Conservation (phyloP, 129 eudicot genomes). For the Flaveria brownii region DNA sequence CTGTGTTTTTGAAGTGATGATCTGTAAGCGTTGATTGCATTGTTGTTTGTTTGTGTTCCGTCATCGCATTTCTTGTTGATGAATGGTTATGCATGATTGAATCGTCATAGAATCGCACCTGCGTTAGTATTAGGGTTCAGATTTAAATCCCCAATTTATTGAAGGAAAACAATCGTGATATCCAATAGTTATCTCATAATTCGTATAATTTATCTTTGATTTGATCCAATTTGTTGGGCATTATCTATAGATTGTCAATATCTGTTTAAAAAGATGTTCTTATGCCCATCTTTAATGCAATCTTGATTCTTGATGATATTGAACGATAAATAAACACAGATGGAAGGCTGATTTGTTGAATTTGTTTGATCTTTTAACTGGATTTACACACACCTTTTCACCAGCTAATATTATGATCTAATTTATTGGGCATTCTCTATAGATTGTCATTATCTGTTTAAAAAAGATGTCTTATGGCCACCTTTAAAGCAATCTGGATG, state of each 20-base stretch:
- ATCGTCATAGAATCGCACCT: not conserved
- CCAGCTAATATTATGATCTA: not conserved
- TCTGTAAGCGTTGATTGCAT: not conserved
- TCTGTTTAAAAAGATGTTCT: not conserved
- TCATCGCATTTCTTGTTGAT: not conserved
- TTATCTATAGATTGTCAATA: not conserved
- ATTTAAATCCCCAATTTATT: not conserved
- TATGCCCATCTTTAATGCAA: not conserved
- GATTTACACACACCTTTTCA: not conserved
- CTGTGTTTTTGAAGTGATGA: not conserved
- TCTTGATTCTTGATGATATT: constrained; percentile 18
- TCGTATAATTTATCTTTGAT: not conserved
- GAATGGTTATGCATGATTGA: too few relatives aligned
- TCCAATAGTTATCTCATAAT: too few relatives aligned
- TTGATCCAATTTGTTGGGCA: not conserved
- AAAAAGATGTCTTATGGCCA: not conserved
- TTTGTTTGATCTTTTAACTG: not conserved
- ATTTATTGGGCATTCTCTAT: not conserved
- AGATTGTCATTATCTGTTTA: not conserved
- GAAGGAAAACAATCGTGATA: not conserved
- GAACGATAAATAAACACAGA: not conserved
- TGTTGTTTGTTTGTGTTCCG: not conserved
- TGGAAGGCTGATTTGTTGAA: too few relatives aligned
- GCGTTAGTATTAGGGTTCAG: not conserved
- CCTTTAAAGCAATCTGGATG: constrained; percentile 6